These are phyloP conservation scores for Oryza brachyantha DNA, from an alignment of 176 grass and related monocot genomes.

Conservation along the genomic window DNA sequence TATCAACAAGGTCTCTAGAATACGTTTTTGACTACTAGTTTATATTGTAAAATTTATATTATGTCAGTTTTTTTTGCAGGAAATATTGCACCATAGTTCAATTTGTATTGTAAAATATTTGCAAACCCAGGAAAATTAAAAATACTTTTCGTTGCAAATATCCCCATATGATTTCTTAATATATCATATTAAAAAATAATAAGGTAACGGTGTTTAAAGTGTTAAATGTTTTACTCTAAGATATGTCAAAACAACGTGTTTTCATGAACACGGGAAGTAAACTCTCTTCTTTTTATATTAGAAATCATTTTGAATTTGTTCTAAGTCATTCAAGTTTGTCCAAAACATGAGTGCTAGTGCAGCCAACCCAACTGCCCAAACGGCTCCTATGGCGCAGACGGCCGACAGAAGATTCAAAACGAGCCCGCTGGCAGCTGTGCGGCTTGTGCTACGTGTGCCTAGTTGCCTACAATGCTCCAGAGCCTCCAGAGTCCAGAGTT, in stretches of 20 bases:
- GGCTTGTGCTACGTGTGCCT: not conserved
- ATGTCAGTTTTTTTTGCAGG: too few species aligned
- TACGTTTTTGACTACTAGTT: not conserved
- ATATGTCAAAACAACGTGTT: not conserved
- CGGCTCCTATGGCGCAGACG: not conserved
- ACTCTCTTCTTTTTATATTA: too few species aligned
- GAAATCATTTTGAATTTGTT: too few species aligned
- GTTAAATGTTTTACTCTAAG: not conserved
- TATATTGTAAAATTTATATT: not conserved
- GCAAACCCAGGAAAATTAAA: not conserved
- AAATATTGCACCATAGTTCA: not conserved
- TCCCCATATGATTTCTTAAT: not conserved
- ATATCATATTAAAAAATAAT: too few species aligned
- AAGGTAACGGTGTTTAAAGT: not conserved
- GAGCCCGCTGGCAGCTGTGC: too few species aligned
- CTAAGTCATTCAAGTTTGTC: too few species aligned
- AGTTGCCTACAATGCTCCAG: too few species aligned
- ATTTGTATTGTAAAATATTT: not conserved
- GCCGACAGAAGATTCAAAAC: not conserved
- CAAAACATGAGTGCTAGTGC: too few species aligned
- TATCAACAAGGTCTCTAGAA: too few species aligned
- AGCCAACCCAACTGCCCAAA: not conserved
- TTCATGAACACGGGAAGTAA: not conserved
- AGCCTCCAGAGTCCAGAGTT: not conserved
- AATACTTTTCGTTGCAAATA: not conserved